These are phyloP conservation scores for Scutellaria galericulata DNA, from an alignment of 257 asterid genomes.

Conservation along the genomic window DNA sequence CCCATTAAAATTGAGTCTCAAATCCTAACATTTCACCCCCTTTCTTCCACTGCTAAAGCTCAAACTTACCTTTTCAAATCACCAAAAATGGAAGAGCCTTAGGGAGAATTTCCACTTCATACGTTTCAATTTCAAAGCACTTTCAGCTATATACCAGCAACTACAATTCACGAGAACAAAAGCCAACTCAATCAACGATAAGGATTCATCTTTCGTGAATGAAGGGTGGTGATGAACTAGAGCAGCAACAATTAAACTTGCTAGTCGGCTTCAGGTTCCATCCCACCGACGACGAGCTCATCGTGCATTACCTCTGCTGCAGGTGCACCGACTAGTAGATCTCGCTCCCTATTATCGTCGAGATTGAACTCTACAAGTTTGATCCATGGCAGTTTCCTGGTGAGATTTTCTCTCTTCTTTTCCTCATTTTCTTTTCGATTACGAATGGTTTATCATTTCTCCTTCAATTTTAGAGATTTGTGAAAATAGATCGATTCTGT, in stretches of 20 bases:
- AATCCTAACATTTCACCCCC: too few relatives aligned
- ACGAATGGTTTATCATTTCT: neutral
- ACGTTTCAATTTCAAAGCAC: slow-evolving; percentile 34
- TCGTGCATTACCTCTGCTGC: slow-evolving; percentile 59
- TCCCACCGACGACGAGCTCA: slow-evolving; percentile 66
- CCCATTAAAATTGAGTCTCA: too few relatives aligned
- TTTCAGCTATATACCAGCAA: neutral
- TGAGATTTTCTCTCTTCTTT: slow-evolving; percentile 7
- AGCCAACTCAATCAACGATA: slow-evolving; percentile 1
- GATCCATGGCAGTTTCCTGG: slow-evolving; percentile 68
- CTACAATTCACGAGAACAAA: neutral
- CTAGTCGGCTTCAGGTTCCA: slow-evolving; percentile 67
- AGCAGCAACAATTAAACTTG: slow-evolving; percentile 49
- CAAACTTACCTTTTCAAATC: too few relatives aligned
- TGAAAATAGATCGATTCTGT: neutral
- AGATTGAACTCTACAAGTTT: slow-evolving; percentile 58
- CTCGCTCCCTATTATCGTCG: slow-evolving; percentile 55
- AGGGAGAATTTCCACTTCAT: slow-evolving; percentile 15
- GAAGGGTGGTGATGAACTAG: slow-evolving; percentile 46
- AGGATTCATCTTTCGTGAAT: slow-evolving; percentile 35
- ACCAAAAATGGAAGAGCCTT: too few relatives aligned
- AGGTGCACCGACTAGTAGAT: slow-evolving; percentile 55
- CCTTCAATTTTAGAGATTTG: neutral
- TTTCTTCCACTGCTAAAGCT: too few relatives aligned
- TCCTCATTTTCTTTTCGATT: neutral